Percentiles rank a stretch among this genome's conserved stretches.
Conservation (phyloP, 805 yeast species). For the Sugiyamaella smithiae region DNA sequence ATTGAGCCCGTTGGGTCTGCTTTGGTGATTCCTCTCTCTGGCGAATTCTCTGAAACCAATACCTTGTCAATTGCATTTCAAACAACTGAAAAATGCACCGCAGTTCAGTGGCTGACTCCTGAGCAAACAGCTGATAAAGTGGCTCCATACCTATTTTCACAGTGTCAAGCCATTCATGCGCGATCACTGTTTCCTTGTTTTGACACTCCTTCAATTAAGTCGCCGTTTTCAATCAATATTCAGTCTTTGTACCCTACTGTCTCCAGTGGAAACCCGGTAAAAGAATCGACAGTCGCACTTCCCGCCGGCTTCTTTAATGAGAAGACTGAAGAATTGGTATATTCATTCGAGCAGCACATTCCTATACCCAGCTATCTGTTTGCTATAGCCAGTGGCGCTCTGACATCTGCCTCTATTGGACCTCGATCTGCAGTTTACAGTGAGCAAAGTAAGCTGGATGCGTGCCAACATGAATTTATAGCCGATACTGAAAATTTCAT, state of each 20-base stretch:
- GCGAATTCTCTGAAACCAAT: conserved; percentile 2
- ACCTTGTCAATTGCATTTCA: conserved; percentile 46
- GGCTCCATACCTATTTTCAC: conserved; percentile 75
- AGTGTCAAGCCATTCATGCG: conserved; percentile 89
- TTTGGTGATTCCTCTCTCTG: conserved; percentile 31
- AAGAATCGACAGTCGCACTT: conserved; percentile 29
- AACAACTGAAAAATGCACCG: conserved; percentile 76
- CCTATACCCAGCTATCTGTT: conserved; percentile 85
- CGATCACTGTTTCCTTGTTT: conserved; percentile 85
- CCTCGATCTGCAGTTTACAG: conserved; percentile 83
- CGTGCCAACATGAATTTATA: conserved; percentile 76
- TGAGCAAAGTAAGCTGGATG: conserved; percentile 65
- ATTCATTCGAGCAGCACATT: conserved; percentile 63
- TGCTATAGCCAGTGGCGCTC: conserved; percentile 82
- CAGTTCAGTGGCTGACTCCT: conserved; percentile 79
- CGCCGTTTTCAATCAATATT: conserved; percentile 56
- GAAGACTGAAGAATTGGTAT: conserved; percentile 29
- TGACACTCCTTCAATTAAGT: conserved; percentile 84
- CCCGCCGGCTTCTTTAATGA: conserved; percentile 13
- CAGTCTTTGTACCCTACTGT: conserved; percentile 66
- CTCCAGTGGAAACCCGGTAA: conserved; percentile 56
- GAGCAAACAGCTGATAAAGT: conserved; percentile 70
- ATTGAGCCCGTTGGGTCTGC: conserved; percentile 44
- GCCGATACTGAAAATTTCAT: conserved; percentile 75
- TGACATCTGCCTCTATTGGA: conserved; percentile 65